A percentile compares a stretch with the other conserved stretches of the same genome.
phyloP scores from a whole-genome alignment of 2,329 filamentous ascomycete genomes.

The Nothophaeocryptopus gaeumannii region DNA sequence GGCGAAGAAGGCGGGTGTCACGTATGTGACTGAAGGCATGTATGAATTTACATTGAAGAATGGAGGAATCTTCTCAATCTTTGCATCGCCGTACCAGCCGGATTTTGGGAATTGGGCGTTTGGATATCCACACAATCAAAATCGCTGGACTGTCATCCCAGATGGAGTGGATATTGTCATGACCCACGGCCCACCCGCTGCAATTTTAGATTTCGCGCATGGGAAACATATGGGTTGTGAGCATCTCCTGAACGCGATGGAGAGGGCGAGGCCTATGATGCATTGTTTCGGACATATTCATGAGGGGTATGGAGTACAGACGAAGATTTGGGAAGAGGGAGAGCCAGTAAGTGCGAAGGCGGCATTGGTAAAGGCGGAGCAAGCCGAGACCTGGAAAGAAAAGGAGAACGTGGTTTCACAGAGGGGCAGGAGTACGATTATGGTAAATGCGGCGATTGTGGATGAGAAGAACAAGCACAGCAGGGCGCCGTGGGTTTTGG shows the following conservation, averaged over 20 bases:
- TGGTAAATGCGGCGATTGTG: constrained; percentile 59
- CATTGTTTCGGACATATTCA: constrained; percentile 63
- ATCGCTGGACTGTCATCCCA: constrained; percentile 20
- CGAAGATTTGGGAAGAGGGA: constrained; percentile 7
- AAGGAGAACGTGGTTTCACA: not conserved
- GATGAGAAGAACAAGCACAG: constrained; percentile 46
- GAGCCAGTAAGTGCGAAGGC: not conserved
- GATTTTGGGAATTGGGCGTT: constrained; percentile 55
- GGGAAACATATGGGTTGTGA: constrained; percentile 46
- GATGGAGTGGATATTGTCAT: constrained; percentile 38
- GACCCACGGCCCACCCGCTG: constrained; percentile 38
- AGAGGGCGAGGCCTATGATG: constrained; percentile 49
- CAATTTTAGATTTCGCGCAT: constrained; percentile 22
- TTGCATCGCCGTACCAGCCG: constrained; percentile 52
- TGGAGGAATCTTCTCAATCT: constrained; percentile 50
- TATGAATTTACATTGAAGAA: constrained; percentile 46
- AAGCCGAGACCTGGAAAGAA: not conserved
- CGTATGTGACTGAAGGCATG: constrained; percentile 54
- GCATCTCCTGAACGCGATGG: constrained; percentile 50
- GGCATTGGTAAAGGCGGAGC: not conserved
- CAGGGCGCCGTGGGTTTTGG: constrained; percentile 55
- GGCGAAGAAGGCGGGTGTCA: constrained; percentile 45
- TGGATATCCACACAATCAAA: constrained; percentile 49
- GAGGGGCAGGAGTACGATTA: constrained; percentile 51
- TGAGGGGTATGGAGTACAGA: constrained; percentile 35